A percentile compares a stretch with the other conserved stretches of the same genome.
Evolutionary conservation across 2,329 filamentous ascomycete species (phyloP).

Genomic region (Hypomyces perniciosus): DNA sequence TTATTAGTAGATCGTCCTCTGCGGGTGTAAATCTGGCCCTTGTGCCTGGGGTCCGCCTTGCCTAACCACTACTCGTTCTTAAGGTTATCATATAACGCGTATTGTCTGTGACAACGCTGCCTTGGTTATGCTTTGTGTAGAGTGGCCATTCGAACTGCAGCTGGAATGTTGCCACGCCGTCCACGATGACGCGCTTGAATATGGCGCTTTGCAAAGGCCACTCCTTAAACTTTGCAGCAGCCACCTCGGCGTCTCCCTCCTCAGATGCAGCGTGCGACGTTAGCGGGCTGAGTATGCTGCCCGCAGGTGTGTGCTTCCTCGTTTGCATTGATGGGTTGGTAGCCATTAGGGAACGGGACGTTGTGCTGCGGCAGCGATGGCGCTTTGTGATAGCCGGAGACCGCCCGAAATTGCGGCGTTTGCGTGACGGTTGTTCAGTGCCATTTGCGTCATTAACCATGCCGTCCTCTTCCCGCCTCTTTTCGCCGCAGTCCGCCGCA

Average conservation of each 20-base stretch:
- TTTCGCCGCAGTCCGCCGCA: too few relatives aligned
- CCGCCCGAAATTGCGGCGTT: too few relatives aligned
- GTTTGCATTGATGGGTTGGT: too few relatives aligned
- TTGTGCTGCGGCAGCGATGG: too few relatives aligned
- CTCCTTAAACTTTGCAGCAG: neutral
- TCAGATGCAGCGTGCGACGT: neutral
- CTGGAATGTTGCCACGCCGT: neutral
- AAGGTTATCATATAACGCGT: neutral
- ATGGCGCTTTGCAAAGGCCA: neutral
- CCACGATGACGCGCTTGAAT: neutral
- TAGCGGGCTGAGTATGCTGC: neutral
- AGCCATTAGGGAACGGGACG: too few relatives aligned
- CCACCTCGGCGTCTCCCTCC: neutral
- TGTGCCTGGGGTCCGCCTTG: neutral
- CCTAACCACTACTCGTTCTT: too few relatives aligned
- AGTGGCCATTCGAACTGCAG: neutral
- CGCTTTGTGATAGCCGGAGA: too few relatives aligned
- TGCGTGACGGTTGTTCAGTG: too few relatives aligned
- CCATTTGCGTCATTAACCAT: too few relatives aligned
- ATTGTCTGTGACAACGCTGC: neutral
- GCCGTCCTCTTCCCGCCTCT: too few relatives aligned
- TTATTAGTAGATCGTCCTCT: neutral
- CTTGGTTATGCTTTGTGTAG: neutral
- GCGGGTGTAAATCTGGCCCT: neutral
- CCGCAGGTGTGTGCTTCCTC: neutral